Evolutionary conservation across 176 grass and related monocot genomes (phyloP).

Genomic region (Olyra latifolia): DNA sequence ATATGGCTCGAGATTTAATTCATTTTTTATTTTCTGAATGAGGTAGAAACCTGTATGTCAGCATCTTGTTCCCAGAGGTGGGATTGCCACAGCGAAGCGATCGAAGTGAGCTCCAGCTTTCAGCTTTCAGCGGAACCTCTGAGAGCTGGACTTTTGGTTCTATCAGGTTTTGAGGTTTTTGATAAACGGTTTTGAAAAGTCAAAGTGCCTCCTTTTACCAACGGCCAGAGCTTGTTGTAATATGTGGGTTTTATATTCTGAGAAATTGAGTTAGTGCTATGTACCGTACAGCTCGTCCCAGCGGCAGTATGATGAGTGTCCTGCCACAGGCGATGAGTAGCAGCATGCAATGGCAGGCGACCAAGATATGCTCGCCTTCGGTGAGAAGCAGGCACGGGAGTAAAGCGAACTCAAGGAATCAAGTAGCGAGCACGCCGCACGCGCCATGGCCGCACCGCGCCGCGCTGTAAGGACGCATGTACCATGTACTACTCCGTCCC

Average conservation of each 20-base stretch:
- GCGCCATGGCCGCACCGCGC: slow-evolving; percentile 14
- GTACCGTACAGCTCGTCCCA: background rate
- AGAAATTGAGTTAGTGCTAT: no score
- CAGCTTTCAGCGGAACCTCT: no score
- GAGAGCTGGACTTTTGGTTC: no score
- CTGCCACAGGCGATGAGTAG: background rate
- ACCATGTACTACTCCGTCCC: no score
- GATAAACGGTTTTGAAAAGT: no score
- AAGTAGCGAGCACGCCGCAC: slow-evolving; percentile 15
- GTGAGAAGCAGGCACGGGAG: slow-evolving; percentile 22
- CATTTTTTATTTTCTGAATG: background rate
- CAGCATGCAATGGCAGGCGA: background rate
- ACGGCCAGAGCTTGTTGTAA: no score
- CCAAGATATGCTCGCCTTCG: slow-evolving; percentile 36
- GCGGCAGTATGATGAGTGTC: background rate
- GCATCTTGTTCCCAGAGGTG: background rate
- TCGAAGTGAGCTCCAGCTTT: no score
- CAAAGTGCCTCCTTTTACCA: no score
- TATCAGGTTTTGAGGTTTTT: no score
- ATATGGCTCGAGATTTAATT: background rate
- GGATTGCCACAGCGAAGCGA: no score
- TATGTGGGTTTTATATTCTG: no score
- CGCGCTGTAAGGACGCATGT: no score
- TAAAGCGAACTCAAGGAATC: slow-evolving; percentile 35
- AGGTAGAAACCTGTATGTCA: background rate